Percentiles rank a stretch among this genome's conserved stretches.
phyloP scores from a whole-genome alignment of 2,329 filamentous ascomycete species.

The Aspergillus uvarum region DNA sequence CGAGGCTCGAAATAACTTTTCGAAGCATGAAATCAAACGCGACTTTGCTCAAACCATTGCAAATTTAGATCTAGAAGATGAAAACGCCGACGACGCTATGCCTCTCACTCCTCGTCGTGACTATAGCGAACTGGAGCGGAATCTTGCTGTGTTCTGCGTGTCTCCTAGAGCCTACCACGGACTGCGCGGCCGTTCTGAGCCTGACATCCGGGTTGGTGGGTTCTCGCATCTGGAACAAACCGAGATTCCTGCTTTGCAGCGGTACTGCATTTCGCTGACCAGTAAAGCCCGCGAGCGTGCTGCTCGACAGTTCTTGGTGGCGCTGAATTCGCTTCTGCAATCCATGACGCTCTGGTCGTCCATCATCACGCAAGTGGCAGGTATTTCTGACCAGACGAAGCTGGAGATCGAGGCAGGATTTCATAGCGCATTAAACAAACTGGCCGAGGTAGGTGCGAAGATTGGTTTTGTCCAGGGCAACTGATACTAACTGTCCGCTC shows the following conservation, averaged over 20 bases:
- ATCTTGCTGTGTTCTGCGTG: constrained; percentile 64
- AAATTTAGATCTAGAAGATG: constrained; percentile 3
- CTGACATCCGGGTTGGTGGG: constrained; percentile 54
- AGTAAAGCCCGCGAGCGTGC: constrained; percentile 48
- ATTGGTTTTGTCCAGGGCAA: not conserved
- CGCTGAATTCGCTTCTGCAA: constrained; percentile 52
- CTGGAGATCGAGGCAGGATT: constrained; percentile 7
- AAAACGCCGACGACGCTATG: constrained; percentile 13
- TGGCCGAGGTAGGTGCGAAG: not conserved
- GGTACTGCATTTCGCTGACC: constrained; percentile 60
- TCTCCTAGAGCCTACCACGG: constrained; percentile 64
- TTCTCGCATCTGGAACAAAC: constrained; percentile 57
- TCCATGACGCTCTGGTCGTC: constrained; percentile 55
- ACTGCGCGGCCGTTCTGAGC: constrained; percentile 54
- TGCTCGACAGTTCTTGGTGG: constrained; percentile 53
- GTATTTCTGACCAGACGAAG: not conserved
- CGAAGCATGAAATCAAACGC: constrained; percentile 5
- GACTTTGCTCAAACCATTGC: constrained; percentile 7
- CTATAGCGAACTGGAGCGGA: constrained; percentile 57
- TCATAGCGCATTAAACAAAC: not conserved
- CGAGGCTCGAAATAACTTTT: constrained; percentile 11
- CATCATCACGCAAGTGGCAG: not conserved
- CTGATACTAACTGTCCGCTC: not conserved
- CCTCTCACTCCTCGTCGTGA: constrained; percentile 54
- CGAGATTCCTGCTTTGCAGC: constrained; percentile 58